phyloP scores from a whole-genome alignment of 257 asterid species.

The Ajuga chamaepitys region DNA sequence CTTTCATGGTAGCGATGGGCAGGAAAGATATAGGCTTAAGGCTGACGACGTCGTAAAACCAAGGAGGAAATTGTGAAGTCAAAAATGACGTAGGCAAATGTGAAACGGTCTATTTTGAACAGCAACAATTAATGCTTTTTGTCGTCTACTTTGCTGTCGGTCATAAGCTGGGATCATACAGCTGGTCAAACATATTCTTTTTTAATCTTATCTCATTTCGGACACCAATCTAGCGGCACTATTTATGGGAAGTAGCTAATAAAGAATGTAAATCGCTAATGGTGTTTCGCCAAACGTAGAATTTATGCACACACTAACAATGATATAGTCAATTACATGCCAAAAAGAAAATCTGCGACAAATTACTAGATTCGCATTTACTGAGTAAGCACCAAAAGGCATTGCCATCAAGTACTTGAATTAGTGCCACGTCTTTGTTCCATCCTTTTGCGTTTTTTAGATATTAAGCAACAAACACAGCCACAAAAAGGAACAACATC shows the following conservation, averaged over 20 bases:
- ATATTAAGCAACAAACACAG: slow-evolving; percentile 6
- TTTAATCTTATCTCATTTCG: neutral
- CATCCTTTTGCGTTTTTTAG: neutral
- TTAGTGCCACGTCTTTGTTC: neutral
- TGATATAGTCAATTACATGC: neutral
- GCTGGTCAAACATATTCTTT: neutral
- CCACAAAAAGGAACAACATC: slow-evolving; percentile 10
- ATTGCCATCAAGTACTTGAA: slow-evolving; percentile 1
- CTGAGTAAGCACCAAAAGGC: slow-evolving; percentile 4
- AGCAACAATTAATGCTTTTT: neutral
- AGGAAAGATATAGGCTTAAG: neutral
- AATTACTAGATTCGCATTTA: neutral
- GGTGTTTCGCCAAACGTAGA: neutral
- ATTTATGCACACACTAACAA: slow-evolving; percentile 1
- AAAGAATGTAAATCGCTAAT: neutral
- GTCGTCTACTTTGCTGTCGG: neutral
- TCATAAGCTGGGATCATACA: neutral
- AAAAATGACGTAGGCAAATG: neutral
- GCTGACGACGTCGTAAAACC: neutral
- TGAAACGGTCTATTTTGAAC: slow-evolving; percentile 1
- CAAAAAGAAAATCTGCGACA: slow-evolving; percentile 4
- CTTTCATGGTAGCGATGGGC: neutral
- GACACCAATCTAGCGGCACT: slow-evolving; percentile 10
- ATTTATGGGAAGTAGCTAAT: neutral
- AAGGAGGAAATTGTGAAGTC: neutral